Evolutionary conservation across 257 asterid genomes (phyloP).

Genomic region (Thymus mandschuricus): DNA sequence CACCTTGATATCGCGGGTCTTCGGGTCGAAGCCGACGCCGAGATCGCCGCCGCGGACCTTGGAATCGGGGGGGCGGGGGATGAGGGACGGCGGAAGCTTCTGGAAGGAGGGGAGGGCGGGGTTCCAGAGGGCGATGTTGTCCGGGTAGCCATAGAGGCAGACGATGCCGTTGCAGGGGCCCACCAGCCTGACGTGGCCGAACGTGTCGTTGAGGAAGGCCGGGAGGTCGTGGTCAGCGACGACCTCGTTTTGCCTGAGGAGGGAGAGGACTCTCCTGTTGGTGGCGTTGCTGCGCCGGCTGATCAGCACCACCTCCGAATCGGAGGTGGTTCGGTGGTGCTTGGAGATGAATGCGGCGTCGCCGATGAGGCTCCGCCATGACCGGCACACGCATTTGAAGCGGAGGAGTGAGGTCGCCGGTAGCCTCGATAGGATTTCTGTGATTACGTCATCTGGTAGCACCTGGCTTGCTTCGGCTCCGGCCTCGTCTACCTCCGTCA

Average conservation of each 20-base stretch:
- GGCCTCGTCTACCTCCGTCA: not conserved
- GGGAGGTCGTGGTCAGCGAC: conserved; percentile 44
- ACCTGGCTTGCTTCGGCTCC: not conserved
- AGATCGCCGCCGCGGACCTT: conserved; percentile 57
- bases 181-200: conserved; percentile 52
- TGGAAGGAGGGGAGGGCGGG: conserved; percentile 49
- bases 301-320: conserved; percentile 34
- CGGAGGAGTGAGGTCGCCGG: conserved; percentile 41
- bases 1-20: conserved; percentile 47
- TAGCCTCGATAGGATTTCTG: conserved; percentile 50
- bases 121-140: conserved; percentile 59
- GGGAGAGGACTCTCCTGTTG: conserved; percentile 45
- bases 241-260: conserved; percentile 23
- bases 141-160: conserved; percentile 58
- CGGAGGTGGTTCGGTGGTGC: conserved; percentile 33
- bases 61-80: conserved; percentile 36
- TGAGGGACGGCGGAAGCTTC: conserved; percentile 38
- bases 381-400: conserved; percentile 53
- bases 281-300: conserved; percentile 47
- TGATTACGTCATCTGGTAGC: conserved; percentile 44
- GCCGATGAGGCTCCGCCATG: conserved; percentile 44
- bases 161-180: conserved; percentile 62
- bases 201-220: conserved; percentile 40
- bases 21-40: conserved; percentile 52
- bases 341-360: conserved; percentile 37